A percentile compares a stretch with the other conserved stretches of the same genome.
Evolutionary conservation across 2,329 filamentous ascomycete genomes (phyloP).

Genomic region (Colletotrichum sidae): DNA sequence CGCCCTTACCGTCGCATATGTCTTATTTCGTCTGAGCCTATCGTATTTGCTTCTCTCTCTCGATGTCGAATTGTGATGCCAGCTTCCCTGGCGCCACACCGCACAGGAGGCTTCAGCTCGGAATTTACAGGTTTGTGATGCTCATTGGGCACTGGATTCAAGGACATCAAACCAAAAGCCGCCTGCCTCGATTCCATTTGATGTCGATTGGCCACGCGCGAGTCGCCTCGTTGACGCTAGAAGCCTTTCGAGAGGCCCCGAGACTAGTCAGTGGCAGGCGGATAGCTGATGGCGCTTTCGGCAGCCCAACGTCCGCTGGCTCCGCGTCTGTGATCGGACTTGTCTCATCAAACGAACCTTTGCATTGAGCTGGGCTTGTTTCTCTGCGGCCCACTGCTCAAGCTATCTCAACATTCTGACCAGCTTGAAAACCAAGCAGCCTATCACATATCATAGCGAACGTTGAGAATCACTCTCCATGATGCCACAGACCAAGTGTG

Average conservation of each 20-base stretch:
- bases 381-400: background rate
- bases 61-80: constrained; percentile 4
- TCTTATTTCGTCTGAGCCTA: no score
- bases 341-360: constrained; percentile 17
- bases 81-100: no score
- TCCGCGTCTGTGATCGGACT: constrained; percentile 12
- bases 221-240: constrained; percentile 22
- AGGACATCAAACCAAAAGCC: constrained; percentile 1
- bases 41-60: no score
- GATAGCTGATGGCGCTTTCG: background rate
- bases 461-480: no score
- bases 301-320: constrained; percentile 18
- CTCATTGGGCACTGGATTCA: constrained; percentile 8
- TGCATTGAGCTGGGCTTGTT: background rate
- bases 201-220: constrained; percentile 24
- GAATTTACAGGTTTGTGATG: background rate
- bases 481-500: no score
- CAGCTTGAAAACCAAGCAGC: background rate
- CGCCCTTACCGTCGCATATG: no score
- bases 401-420: no score
- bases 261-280: background rate
- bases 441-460: background rate
- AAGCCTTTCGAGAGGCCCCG: constrained; percentile 12
- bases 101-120: no score
- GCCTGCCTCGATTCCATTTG: constrained; percentile 14